Evolutionary conservation across 2,329 filamentous ascomycete genomes (phyloP).

Genomic region (Monilinia vaccinii-corymbosi): DNA sequence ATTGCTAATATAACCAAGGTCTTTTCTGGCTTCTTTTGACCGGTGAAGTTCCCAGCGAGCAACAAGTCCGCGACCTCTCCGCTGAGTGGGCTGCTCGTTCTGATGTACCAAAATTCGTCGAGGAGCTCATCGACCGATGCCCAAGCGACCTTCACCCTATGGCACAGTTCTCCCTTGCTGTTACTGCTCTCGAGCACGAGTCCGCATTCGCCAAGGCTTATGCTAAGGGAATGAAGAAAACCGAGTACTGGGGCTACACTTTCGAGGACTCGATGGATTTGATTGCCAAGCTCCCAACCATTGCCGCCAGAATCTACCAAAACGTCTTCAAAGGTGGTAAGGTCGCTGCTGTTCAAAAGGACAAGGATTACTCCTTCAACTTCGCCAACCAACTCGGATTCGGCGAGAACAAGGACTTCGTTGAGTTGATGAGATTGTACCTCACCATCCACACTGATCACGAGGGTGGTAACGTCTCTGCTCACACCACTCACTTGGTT

Average conservation of each 20-base stretch:
- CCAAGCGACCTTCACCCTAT: constrained; percentile 98
- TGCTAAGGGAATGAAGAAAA: constrained; percentile 98
- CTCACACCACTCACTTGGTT: constrained; percentile 97
- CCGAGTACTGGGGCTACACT: constrained; percentile 98
- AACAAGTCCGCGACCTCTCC: constrained; percentile 96
- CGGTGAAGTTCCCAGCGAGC: constrained; percentile 92
- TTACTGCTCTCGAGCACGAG: constrained; percentile 96
- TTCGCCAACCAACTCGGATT: constrained; percentile 99
- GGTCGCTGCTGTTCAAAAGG: constrained; percentile 90
- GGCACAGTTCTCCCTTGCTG: constrained; percentile 97
- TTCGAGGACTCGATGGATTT: constrained; percentile 99
- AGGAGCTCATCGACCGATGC: constrained; percentile 99
- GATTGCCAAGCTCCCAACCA: constrained; percentile 98
- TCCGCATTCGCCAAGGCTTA: constrained; percentile 98
- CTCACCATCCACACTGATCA: constrained; percentile 99
- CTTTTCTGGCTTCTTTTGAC: constrained; percentile 99
- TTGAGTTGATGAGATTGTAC: constrained; percentile 98
- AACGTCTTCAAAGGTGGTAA: constrained; percentile 99
- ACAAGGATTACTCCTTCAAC: constrained; percentile 99
- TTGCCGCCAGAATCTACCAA: constrained; percentile 98
- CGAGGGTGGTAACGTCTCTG: constrained; percentile 97
- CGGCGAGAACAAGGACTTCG: constrained; percentile 87
- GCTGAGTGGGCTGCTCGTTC: constrained; percentile 98
- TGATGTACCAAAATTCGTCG: constrained; percentile 93
- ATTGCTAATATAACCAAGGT: constrained; percentile 39